These are phyloP conservation scores for Stemphylium beticola DNA, from an alignment of 2,329 filamentous ascomycete species.

Conservation along the genomic window DNA sequence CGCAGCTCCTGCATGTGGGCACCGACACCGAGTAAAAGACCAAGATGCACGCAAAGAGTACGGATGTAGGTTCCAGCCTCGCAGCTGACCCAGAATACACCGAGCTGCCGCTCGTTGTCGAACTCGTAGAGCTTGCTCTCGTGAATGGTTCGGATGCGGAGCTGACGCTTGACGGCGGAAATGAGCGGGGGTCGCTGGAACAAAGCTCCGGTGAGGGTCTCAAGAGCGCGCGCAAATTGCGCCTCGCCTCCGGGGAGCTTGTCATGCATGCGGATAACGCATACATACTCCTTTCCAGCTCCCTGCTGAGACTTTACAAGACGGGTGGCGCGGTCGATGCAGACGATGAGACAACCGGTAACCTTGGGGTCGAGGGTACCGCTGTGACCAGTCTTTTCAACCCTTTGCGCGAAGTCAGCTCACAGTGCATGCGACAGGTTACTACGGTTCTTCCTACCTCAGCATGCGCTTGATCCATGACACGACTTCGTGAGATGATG, in stretches of 20 bases:
- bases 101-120: conserved; percentile 96
- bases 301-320: conserved; percentile 99
- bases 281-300: conserved; percentile 98
- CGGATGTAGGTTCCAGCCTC: conserved; percentile 99
- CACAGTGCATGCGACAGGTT: not conserved
- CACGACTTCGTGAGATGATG: conserved; percentile 97
- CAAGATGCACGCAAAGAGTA: conserved; percentile 94
- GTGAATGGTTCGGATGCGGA: conserved; percentile 97
- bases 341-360: conserved; percentile 92
- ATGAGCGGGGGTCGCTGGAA: conserved; percentile 98
- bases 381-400: conserved; percentile 97
- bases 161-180: conserved; percentile 97
- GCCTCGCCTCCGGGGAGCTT: conserved; percentile 92
- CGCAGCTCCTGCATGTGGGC: conserved; percentile 98
- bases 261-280: conserved; percentile 92
- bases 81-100: conserved; percentile 99
- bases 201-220: conserved; percentile 93
- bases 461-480: conserved; percentile 99
- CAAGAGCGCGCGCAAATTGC: conserved; percentile 89
- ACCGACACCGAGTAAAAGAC: conserved; percentile 78
- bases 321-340: conserved; percentile 94
- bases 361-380: conserved; percentile 98
- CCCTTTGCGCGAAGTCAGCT: conserved; percentile 56
- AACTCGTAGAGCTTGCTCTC: conserved; percentile 96
- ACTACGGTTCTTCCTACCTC: conserved; percentile 60